Base-by-base conservation (phyloP, 148 eudicot genomes). In the Limonium bicolor region DNA sequence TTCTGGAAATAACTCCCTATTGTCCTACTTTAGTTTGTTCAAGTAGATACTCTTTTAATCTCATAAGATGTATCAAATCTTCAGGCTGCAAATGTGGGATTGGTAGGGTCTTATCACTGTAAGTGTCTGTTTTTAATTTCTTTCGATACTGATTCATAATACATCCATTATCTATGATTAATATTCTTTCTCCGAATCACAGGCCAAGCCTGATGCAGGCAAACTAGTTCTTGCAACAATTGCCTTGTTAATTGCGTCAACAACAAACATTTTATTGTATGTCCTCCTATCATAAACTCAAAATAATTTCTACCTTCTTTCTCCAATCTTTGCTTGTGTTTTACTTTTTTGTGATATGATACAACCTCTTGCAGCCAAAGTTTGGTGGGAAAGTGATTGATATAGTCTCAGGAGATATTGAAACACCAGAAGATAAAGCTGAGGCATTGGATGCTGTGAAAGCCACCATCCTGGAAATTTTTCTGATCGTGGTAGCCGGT, bases 331-430 rank as follows among this genome's bases (percentile, higher is more conserved):
- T n/a, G 33, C 7, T 29, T 5, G 23, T 41, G 17, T 11, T 0
- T 5, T 35, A 35, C 14, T 11, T n/a, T 35, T 11, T 5, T 19
- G 6, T 8, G 12, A 23, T 18, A n/a, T 24, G 20, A 36, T 13
- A 21, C 34, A 31, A 5, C 36, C 43, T 60, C 22, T 13, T 71
- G 77, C 82, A 82, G 96, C 94, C 90, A 11, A 79, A 74, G 56
- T 87, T 75, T 62, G 96, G 96, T 26, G 96, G 94, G 20, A 66
- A 43, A 44, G 67, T 87, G 36, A 87, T 87, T 48, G 96, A 87
- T 57, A 87, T 87, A 12, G 94, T 87, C 36, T 87, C 96, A 6
- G 54, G 83, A 48, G 94, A 87, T 40, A 64, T 71, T 30, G 51
- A 58, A 31, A 73, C 94, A 28, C 76, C 82, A 21, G 75, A 78